Percentiles rank a stretch among this genome's conserved stretches.
Evolutionary conservation across 2,329 filamentous ascomycete species (phyloP).

Genomic region (Penicillium paneum): DNA sequence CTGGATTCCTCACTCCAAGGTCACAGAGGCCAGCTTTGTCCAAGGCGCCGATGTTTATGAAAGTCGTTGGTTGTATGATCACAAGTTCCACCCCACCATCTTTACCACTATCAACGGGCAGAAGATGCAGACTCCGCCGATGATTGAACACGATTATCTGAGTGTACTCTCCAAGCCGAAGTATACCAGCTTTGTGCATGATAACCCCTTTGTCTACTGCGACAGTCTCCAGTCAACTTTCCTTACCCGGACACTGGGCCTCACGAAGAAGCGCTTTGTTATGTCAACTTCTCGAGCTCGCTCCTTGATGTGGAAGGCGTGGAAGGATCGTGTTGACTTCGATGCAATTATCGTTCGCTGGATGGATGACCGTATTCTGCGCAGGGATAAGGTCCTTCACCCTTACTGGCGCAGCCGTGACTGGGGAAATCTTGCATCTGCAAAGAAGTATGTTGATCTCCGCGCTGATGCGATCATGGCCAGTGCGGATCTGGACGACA

Average conservation of each 20-base stretch:
- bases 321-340: conserved; percentile 47
- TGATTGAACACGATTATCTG: conserved; percentile 51
- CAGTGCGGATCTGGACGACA: conserved; percentile 51
- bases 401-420: conserved; percentile 49
- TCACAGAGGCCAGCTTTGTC: conserved; percentile 55
- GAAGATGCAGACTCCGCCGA: conserved; percentile 51
- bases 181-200: conserved; percentile 45
- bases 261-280: conserved; percentile 36
- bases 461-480: conserved; percentile 52
- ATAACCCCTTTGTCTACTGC: conserved; percentile 53
- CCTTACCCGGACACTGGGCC: conserved; percentile 31
- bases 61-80: conserved; percentile 49
- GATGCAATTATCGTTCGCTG: conserved; percentile 51
- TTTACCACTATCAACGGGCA: conserved; percentile 51
- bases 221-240: conserved; percentile 37
- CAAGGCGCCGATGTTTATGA: conserved; percentile 53
- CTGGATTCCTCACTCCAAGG: conserved; percentile 56
- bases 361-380: conserved; percentile 51
- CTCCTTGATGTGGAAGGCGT: conserved; percentile 51
- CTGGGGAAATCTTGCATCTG: conserved; percentile 42
- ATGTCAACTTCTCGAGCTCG: conserved; percentile 50
- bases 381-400: conserved; percentile 45
- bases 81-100: conserved; percentile 50
- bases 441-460: conserved; percentile 44
- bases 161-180: conserved; percentile 45